Conservation (phyloP, 2,329 filamentous ascomycete genomes). For the Aureobasidium musti region DNA sequence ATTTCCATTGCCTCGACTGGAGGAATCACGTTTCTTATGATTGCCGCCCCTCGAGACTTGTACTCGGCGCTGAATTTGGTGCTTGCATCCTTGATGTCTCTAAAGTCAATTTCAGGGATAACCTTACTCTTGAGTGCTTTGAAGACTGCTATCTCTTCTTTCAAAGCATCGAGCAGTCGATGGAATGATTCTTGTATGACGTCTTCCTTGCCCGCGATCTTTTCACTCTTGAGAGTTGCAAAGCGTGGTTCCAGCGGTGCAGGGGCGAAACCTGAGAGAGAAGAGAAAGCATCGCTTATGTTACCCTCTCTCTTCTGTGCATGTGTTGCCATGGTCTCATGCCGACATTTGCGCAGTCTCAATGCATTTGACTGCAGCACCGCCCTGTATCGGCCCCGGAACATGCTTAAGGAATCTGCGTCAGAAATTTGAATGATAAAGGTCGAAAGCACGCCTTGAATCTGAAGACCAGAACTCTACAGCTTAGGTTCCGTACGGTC, state of each 20-base stretch:
- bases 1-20: conserved; percentile 48
- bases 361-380: not conserved
- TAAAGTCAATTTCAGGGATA: conserved; percentile 52
- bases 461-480: not conserved
- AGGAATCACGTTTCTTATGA: conserved; percentile 50
- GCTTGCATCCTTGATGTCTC: conserved; percentile 50
- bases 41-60: conserved; percentile 57
- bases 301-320: conserved; percentile 55
- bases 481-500: not conserved
- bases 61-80: conserved; percentile 59
- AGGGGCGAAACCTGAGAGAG: conserved; percentile 50
- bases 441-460: too few relatives aligned
- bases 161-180: conserved; percentile 47
- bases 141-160: conserved; percentile 50
- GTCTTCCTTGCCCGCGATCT: conserved; percentile 52
- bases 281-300: conserved; percentile 54
- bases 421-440: too few relatives aligned
- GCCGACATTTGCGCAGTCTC: not conserved
- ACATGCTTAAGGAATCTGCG: not conserved
- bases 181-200: conserved; percentile 49
- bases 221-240: conserved; percentile 48
- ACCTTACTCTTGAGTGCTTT: conserved; percentile 45
- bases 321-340: conserved; percentile 42
- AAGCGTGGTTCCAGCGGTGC: conserved; percentile 48
- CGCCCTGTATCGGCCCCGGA: not conserved